phyloP scores from a whole-genome alignment of 306 rosid genomes.

The Trifolium pratense region DNA sequence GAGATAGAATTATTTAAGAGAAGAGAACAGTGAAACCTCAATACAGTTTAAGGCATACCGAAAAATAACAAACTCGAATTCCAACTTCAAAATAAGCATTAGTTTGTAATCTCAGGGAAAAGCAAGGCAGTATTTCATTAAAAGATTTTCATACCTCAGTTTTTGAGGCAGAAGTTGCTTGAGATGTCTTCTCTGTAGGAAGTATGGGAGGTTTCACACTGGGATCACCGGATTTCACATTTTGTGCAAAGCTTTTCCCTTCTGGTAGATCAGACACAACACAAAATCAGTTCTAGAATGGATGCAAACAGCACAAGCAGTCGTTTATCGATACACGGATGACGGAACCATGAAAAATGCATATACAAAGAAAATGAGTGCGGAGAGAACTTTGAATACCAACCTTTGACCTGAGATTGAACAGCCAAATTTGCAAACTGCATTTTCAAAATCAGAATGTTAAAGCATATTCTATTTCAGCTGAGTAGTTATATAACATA shows the following conservation, averaged over 20 bases:
- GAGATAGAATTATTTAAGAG: no score
- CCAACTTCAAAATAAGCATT: constrained; percentile 9
- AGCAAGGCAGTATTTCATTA: constrained; percentile 1
- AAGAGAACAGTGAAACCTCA: not conserved
- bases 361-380: constrained; percentile 22
- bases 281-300: constrained; percentile 34
- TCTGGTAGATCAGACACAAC: constrained; percentile 42
- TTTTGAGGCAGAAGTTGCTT: constrained; percentile 47
- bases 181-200: constrained; percentile 55
- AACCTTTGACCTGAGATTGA: constrained; percentile 63
- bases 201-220: constrained; percentile 43
- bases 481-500: constrained; percentile 27
- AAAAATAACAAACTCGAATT: not conserved
- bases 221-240: constrained; percentile 29
- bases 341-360: constrained; percentile 29
- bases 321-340: not conserved
- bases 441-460: constrained; percentile 44
- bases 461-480: constrained; percentile 38
- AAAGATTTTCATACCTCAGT: constrained; percentile 58
- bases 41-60: not conserved
- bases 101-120: constrained; percentile 1
- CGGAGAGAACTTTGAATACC: constrained; percentile 39
- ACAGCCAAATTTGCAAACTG: constrained; percentile 63
- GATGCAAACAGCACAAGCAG: not conserved
- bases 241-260: constrained; percentile 25